Evolutionary conservation across 1,139 yeast genomes (phyloP), one percentile per base, ranked within the genome.

Genomic region (Kurtzmaniella quercitrusa): DNA sequence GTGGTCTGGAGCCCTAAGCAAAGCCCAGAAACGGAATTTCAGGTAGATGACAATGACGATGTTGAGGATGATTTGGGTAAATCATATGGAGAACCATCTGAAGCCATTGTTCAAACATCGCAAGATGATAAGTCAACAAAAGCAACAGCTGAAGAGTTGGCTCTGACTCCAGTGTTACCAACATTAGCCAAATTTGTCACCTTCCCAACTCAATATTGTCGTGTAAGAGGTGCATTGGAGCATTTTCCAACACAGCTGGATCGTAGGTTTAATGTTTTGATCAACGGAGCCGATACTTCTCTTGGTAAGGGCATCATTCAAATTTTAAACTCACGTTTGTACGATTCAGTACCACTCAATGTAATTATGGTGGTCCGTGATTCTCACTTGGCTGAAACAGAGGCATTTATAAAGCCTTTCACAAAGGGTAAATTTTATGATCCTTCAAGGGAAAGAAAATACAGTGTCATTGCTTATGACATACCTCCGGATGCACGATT

Each of bases 231-330:
- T 46, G 64, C 66, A 2, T 60, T 71, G 33, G 50, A 57, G 20
- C 61, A 65, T 45, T 54, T 9, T 44, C 50, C 16, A 43, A 53
- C 20, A 45, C 49, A 33, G 60, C 63, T 20, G 23, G 26, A 34
- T n/a, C 9, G 15, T 3, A 18, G 26, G 20, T 12, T 19, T 11
- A 66, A 60, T 38, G 52, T 72, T 8, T 54, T 72, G 38, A 67
- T 72, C 42, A 71, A 72, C 50, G 78, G 78, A 11, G 78, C 68
- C 4, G 76, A 72, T 47, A 69, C 77, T 6, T 57, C 60, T 41
- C 50, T 71, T 28, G 76, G 74, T 0, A 52, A 55, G 40, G 70
- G 74, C 1, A 42, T 72, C 6, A 47, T 68, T 4, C 77, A 72
- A 47, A 33, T 65, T 3, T 47, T 67, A 38, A 51, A 54, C 40